phyloP scores from a whole-genome alignment of 192 early-diverging fungal genomes.

The Gorgonomyces haynaldii region DNA sequence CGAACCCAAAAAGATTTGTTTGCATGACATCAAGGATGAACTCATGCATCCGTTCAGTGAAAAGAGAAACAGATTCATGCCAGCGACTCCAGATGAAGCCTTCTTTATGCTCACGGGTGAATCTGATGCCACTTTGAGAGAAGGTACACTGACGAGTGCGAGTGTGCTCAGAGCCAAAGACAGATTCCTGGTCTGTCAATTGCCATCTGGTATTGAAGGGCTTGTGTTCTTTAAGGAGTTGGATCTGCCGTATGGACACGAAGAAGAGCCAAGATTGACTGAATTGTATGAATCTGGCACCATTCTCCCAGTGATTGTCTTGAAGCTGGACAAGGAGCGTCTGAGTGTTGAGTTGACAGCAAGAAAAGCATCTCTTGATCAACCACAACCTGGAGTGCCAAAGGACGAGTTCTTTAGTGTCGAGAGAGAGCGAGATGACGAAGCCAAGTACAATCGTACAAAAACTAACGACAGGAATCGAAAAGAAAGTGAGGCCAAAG shows the following conservation, averaged over 20 bases:
- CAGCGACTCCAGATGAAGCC: slow-evolving; percentile 43
- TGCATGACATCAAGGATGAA: slow-evolving; percentile 81
- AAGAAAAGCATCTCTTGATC: slow-evolving; percentile 45
- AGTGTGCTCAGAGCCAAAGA: slow-evolving; percentile 60
- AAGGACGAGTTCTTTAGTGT: slow-evolving; percentile 55
- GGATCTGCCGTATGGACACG: slow-evolving; percentile 4
- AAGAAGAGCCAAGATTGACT: neutral
- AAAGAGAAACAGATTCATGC: slow-evolving; percentile 46
- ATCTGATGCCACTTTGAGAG: slow-evolving; percentile 52
- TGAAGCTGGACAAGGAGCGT: slow-evolving; percentile 64
- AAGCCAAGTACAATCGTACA: no score
- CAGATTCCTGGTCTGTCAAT: slow-evolving; percentile 58
- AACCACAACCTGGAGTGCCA: slow-evolving; percentile 26
- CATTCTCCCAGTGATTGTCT: slow-evolving; percentile 63
- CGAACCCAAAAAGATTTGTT: slow-evolving; percentile 53
- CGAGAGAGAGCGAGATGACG: slow-evolving; percentile 8
- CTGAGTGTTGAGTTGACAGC: slow-evolving; percentile 66
- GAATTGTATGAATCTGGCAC: slow-evolving; percentile 52
- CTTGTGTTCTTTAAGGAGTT: slow-evolving; percentile 58
- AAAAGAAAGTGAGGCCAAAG: slow-evolving; percentile 12
- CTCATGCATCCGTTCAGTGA: slow-evolving; percentile 72
- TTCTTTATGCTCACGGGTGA: slow-evolving; percentile 84
- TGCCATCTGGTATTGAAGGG: slow-evolving; percentile 76
- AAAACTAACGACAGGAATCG: slow-evolving; percentile 6
- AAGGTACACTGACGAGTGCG: slow-evolving; percentile 56